Evolutionary conservation across 2,329 filamentous ascomycete genomes (phyloP).

Genomic region (Alternaria consortialis): DNA sequence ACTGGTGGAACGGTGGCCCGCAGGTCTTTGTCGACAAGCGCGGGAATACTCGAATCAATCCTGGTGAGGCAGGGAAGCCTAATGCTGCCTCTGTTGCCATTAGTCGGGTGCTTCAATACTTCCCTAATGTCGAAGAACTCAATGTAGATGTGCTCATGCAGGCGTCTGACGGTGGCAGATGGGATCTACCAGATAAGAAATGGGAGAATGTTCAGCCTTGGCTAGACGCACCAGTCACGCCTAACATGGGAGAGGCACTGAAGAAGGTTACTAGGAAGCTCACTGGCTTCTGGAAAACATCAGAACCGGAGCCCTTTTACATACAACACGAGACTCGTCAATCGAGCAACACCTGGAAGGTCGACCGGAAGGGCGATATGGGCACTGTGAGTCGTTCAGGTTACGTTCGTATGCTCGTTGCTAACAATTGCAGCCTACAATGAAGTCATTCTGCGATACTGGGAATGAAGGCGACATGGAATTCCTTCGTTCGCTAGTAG

Average conservation of each 20-base stretch:
- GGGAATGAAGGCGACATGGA: constrained; percentile 18
- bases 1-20: constrained; percentile 35
- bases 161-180: constrained; percentile 29
- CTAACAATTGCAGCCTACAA: constrained; percentile 10
- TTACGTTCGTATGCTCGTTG: not conserved
- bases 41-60: constrained; percentile 12
- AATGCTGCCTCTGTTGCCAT: constrained; percentile 34
- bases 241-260: constrained; percentile 12
- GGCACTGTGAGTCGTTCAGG: constrained; percentile 20
- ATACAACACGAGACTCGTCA: constrained; percentile 34
- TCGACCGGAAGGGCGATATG: constrained; percentile 29
- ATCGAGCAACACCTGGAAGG: constrained; percentile 19
- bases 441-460: constrained; percentile 6
- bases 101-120: constrained; percentile 28
- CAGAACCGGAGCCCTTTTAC: constrained; percentile 25
- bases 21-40: constrained; percentile 10
- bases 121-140: constrained; percentile 40
- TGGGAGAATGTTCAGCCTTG: constrained; percentile 39
- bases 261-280: constrained; percentile 32
- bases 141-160: constrained; percentile 34
- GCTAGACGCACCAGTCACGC: constrained; percentile 32
- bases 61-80: constrained; percentile 13
- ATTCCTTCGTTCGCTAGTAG: constrained; percentile 7
- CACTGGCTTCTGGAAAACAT: constrained; percentile 17
- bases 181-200: constrained; percentile 40